A percentile compares a stretch with the other conserved stretches of the same genome.
Conservation (phyloP, 2,329 filamentous ascomycete genomes). For the Claviceps purpurea region DNA sequence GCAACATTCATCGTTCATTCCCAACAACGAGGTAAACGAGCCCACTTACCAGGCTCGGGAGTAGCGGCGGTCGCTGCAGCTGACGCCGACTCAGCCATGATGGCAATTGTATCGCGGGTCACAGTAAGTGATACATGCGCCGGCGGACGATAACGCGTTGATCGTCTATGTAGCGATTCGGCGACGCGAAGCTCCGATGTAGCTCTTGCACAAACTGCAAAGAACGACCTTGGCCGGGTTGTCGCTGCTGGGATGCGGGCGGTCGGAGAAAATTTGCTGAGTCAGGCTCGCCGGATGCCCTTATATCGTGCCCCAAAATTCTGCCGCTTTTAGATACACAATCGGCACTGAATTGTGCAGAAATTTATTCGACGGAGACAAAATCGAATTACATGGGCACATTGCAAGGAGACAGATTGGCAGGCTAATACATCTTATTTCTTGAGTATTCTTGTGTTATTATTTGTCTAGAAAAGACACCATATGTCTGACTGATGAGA, state of each 20-base stretch:
- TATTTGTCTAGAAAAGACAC: too few relatives aligned
- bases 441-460: too few relatives aligned
- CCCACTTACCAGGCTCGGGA: constrained; percentile 22
- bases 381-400: neutral
- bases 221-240: constrained; percentile 6
- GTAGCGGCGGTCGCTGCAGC: constrained; percentile 20
- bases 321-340: constrained; percentile 25
- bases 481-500: too few relatives aligned
- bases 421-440: neutral
- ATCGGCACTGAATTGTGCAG: constrained; percentile 14
- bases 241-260: constrained; percentile 17
- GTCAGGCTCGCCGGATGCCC: constrained; percentile 23
- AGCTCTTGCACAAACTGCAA: constrained; percentile 5
- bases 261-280: constrained; percentile 30
- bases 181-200: constrained; percentile 1
- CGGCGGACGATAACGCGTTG: constrained; percentile 2
- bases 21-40: neutral
- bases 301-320: constrained; percentile 27
- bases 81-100: constrained; percentile 28
- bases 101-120: constrained; percentile 19
- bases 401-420: neutral
- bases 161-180: neutral
- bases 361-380: constrained; percentile 6
- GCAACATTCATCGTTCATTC: too few relatives aligned
- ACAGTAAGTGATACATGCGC: constrained; percentile 11